These are phyloP conservation scores for Lactifluus piperatus DNA, from an alignment of 768 basidiomycete species.

Conservation along the genomic window DNA sequence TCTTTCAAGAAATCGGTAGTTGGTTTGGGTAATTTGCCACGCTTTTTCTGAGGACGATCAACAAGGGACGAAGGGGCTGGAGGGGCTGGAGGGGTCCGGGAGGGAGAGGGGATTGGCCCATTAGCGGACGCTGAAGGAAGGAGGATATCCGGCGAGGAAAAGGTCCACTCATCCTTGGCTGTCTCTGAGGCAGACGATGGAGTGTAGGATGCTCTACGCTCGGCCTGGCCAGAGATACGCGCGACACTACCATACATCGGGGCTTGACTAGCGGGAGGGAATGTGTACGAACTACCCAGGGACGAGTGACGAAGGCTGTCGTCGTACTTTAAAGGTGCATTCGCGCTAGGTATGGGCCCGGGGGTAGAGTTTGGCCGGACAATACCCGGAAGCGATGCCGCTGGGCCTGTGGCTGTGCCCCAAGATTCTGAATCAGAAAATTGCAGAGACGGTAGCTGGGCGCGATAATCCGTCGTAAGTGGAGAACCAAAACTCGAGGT, in stretches of 20 bases:
- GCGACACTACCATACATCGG: slow-evolving; percentile 53
- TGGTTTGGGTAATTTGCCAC: slow-evolving; percentile 85
- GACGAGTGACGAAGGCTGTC: slow-evolving; percentile 62
- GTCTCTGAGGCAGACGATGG: slow-evolving; percentile 30
- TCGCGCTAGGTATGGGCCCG: slow-evolving; percentile 17
- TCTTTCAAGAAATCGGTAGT: slow-evolving; percentile 85
- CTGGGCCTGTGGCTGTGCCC: slow-evolving; percentile 8
- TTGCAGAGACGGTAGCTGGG: slow-evolving; percentile 35
- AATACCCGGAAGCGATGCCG: slow-evolving; percentile 19
- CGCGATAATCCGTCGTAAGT: slow-evolving; percentile 35
- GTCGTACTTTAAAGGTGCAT: slow-evolving; percentile 56
- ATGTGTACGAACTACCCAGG: slow-evolving; percentile 38
- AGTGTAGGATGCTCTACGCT: slow-evolving; percentile 42
- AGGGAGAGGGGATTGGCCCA: slow-evolving; percentile 38
- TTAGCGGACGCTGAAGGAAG: slow-evolving; percentile 32
- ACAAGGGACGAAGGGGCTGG: slow-evolving; percentile 48
- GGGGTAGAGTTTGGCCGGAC: slow-evolving; percentile 21
- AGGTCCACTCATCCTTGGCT: slow-evolving; percentile 65
- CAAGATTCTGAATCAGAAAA: slow-evolving; percentile 19
- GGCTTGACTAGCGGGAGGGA: slow-evolving; percentile 19
- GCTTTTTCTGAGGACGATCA: slow-evolving; percentile 71
- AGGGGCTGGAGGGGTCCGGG: slow-evolving; percentile 34
- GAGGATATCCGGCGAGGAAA: slow-evolving; percentile 52
- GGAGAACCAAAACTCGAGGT: slow-evolving; percentile 38
- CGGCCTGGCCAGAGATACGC: slow-evolving; percentile 64